Evolutionary conservation across 768 basidiomycete genomes (phyloP), one percentile per base, ranked within the genome.

Genomic region (Harrya chromipes): DNA sequence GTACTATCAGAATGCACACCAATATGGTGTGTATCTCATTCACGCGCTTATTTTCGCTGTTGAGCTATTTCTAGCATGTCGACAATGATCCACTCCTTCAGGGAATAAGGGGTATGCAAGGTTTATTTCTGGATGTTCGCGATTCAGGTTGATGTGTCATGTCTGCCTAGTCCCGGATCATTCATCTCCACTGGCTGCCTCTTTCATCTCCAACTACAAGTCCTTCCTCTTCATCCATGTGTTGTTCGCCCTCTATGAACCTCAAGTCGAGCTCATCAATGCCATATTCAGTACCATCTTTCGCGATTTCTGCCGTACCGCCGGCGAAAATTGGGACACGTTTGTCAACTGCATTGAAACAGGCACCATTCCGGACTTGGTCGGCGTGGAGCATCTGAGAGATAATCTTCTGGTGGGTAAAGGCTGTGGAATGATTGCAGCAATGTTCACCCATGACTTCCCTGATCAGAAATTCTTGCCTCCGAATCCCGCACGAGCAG

Each of bases 161-260:
- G 16, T 24, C n/a, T 7, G n/a, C 34, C n/a, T 24, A 63, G 53
- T 55, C 20, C 55, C 55, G 11, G 26, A 42, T 7, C 50, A 56
- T 21, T 59, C 54, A 7, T 57, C 55, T 13, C 59, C 54, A 13
- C 8, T 59, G 20, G 59, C 20, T 0, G 54, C 50, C 19, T 64
- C 58, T 6, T 57, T 55, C 19, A 60, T 62, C n/a, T 4, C 43
- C 16, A 46, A 57, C 35, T 61, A 64, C 35, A 55, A 46, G 20
- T 56, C 63, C 2, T 62, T 56, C 47, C 49, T 65, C 9, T 57
- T 59, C 29, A 50, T 53, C 46, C 64, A 61, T 42, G 59, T 41
- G 4, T 39, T 65, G 4, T 66, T 61, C 13, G 55, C 57, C 9
- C 49, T 61, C 29, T 52, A 58, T 12, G 56, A 63, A 50, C 58